Base-by-base conservation (phyloP, 1,284 basidiomycete species). In the Cutaneotrichosporon cutaneum region DNA sequence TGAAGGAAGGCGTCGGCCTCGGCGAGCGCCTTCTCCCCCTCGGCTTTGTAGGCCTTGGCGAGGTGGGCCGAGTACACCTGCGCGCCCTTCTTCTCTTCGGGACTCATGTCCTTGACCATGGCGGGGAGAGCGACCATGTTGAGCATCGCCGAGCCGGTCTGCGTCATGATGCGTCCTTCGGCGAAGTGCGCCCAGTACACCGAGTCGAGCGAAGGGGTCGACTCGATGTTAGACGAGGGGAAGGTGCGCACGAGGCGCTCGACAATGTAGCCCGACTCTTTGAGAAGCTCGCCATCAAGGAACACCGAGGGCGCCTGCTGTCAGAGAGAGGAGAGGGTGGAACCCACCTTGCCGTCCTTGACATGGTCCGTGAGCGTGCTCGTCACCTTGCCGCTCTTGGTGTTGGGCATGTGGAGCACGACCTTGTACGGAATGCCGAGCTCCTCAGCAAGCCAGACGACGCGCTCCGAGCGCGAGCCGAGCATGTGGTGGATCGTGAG, bases 401-500 rank as follows among this genome's bases (percentile, higher is more conserved):
- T 36, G 33, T 54, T 18, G 21, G 52, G 52, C 24, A 66, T 66
- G 65, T 76, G 69, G 18, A 72, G 72, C 27, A 68, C 61, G 61
- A 76, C 71, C 18, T 69, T 61, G 66, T 77, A 77, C 3, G 64
- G 65, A 5, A 76, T 56, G 16, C 68, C 63, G 26, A 74, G 68
- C 61, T 75, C 74, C 60, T 66, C 64, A 42, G 61, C 59, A 22
- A 68, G 30, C 66, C 61, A 63, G n/a, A 60, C 74, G 36, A 76
- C 67, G 45, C 75, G 63, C 30, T 73, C 71, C 4, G 74, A 75
- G 45, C 74, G 66, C n/a, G 73, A 76, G 30, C 54, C 51, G 58
- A 74, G 70, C 57, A 78, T 68, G 67, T 78, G 76, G 59, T 78
- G 74, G 14, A 76, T 61, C 16, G 64, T 67, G 63, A 77, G 72